Evolutionary conservation across 768 basidiomycete genomes (phyloP), one percentile per base, ranked within the genome.

Genomic region (Tricholomella constricta): DNA sequence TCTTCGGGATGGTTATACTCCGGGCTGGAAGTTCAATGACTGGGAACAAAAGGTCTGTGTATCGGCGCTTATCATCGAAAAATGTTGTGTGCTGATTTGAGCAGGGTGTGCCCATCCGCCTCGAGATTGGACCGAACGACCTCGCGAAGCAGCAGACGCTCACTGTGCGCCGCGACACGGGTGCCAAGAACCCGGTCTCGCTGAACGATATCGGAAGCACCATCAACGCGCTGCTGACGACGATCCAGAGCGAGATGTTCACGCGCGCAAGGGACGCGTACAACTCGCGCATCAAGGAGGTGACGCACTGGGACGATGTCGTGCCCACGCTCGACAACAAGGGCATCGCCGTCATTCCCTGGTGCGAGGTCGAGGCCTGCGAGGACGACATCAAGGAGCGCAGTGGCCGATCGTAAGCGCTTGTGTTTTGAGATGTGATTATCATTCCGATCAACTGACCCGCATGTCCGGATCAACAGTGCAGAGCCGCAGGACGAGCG

Each of bases 371-470:
- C 17, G 91, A 91, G 66, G 80, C 78, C 12, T 99, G 97, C 65
- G 97, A 99, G 70, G 96, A 99, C 67, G 91, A 94, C 63, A 98
- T 99, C 79, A 98, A 99, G 78, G 94, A 98, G 63, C 80, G 91
- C 56, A 92, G 88, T 65, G 92, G 85, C 51, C 78, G 84, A 69
- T 83, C 88, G 91, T 95, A 70, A 78, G 75, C 73, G 17, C 52
- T 63, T 58, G 10, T 14, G n/a, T n/a, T n/a, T n/a, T n/a, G n/a
- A n/a, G n/a, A n/a, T n/a, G n/a, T n/a, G n/a, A n/a, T n/a, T n/a
- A n/a, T n/a, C n/a, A n/a, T n/a, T n/a, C n/a, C n/a, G n/a, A n/a
- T n/a, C n/a, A n/a, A n/a, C n/a, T n/a, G n/a, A n/a, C n/a, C n/a
- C n/a, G n/a, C n/a, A n/a, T 22, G 55, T 56, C 41, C 35, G 54